Conservation (phyloP, 306 rosid species). For the Dryas octopetala region DNA sequence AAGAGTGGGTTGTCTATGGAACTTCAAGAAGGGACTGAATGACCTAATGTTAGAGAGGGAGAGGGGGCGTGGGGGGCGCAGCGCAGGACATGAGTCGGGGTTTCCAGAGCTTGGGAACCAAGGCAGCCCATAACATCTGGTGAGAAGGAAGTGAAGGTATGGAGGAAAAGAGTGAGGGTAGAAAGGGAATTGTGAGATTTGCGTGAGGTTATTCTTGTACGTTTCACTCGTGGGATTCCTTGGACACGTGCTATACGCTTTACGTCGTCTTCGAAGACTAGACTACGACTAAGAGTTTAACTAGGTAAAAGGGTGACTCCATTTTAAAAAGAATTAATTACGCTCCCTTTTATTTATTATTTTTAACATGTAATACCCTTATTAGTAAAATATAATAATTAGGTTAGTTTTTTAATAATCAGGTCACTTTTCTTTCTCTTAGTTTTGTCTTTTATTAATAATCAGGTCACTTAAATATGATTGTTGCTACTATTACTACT, state of each 20-base stretch:
- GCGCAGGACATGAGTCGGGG: constrained; percentile 3
- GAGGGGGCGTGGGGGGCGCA: background rate
- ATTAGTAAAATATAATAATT: no score
- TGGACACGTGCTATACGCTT: constrained; percentile 10
- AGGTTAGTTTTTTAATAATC: no score
- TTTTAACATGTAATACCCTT: no score
- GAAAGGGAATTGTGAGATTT: constrained; percentile 20
- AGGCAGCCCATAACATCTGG: constrained; percentile 33
- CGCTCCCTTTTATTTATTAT: no score
- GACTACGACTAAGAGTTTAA: no score
- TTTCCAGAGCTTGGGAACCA: constrained; percentile 19
- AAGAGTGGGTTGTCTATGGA: background rate
- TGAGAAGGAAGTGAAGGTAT: constrained; percentile 3
- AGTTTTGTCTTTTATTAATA: no score
- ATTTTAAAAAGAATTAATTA: no score
- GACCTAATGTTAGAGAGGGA: constrained; percentile 4
- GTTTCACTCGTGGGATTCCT: background rate
- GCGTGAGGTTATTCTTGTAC: constrained; percentile 33
- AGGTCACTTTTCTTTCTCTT: no score
- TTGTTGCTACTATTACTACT: no score
- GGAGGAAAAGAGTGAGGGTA: constrained; percentile 24
- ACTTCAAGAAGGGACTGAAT: background rate
- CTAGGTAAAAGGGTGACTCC: no score
- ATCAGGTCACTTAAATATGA: no score
- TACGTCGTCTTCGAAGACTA: background rate